phyloP scores from a whole-genome alignment of 495 filamentous ascomycete genomes.

The Aspergillus asperescens region DNA sequence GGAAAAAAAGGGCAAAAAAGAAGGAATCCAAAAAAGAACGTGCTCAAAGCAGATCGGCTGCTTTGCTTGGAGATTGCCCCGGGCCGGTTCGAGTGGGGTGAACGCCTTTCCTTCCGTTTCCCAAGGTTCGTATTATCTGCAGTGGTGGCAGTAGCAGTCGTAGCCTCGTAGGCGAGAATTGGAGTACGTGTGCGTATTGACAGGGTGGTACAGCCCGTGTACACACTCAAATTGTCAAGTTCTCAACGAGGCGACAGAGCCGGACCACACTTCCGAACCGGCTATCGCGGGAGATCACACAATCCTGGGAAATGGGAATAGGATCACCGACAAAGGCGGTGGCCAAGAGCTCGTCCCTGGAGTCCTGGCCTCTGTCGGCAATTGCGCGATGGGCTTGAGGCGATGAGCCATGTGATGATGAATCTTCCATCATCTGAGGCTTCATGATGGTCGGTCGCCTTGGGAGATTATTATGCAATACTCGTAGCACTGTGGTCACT shows the following conservation, averaged over 20 bases:
- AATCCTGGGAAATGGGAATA: conserved; percentile 2
- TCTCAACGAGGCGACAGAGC: too few relatives aligned
- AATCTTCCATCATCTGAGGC: conserved; percentile 14
- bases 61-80: conserved; percentile 22
- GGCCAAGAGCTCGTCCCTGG: conserved; percentile 7
- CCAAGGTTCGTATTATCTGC: too few relatives aligned
- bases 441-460: not conserved
- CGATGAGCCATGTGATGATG: conserved; percentile 14
- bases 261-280: conserved; percentile 11
- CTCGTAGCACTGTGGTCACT: conserved; percentile 5
- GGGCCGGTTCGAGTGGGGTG: conserved; percentile 16
- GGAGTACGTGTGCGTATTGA: conserved; percentile 24
- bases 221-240: too few relatives aligned
- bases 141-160: conserved; percentile 23
- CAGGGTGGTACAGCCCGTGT: conserved; percentile 8
- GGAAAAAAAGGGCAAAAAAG: conserved; percentile 16
- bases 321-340: conserved; percentile 8
- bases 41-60: conserved; percentile 25
- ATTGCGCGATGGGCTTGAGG: too few relatives aligned
- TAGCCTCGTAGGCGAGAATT: too few relatives aligned
- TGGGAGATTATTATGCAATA: conserved; percentile 12
- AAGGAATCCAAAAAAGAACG: conserved; percentile 23
- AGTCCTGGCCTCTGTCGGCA: too few relatives aligned
- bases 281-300: conserved; percentile 25
- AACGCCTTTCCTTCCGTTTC: conserved; percentile 9